These are phyloP conservation scores for Hypoxylon sp. DNA, from an alignment of 2,329 filamentous ascomycete species.

Conservation along the genomic window DNA sequence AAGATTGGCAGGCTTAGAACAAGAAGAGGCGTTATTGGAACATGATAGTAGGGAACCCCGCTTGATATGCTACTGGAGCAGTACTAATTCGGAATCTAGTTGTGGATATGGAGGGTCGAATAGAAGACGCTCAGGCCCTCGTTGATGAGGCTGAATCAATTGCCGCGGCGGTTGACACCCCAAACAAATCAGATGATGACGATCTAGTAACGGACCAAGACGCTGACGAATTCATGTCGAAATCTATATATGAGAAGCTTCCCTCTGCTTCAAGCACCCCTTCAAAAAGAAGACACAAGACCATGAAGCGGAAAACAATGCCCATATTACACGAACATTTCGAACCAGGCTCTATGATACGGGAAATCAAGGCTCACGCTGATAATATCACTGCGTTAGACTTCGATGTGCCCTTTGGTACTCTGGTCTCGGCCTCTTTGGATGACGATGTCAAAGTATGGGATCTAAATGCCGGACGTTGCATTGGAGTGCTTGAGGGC, in stretches of 20 bases:
- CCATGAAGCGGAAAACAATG: constrained; percentile 84
- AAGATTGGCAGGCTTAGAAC: constrained; percentile 85
- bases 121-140: constrained; percentile 73
- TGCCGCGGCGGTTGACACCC: constrained; percentile 64
- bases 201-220: constrained; percentile 67
- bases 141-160: constrained; percentile 72
- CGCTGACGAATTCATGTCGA: constrained; percentile 87
- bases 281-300: constrained; percentile 68
- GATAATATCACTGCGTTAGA: constrained; percentile 92
- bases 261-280: constrained; percentile 69
- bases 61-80: not conserved
- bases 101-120: constrained; percentile 71
- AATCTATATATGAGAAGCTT: constrained; percentile 96
- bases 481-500: constrained; percentile 91
- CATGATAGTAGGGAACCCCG: constrained; percentile 77
- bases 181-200: constrained; percentile 66
- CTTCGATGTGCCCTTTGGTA: constrained; percentile 97
- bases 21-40: constrained; percentile 91
- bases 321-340: constrained; percentile 96
- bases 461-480: constrained; percentile 94
- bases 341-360: constrained; percentile 88
- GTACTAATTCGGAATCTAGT: constrained; percentile 62
- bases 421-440: constrained; percentile 90
- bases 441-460: constrained; percentile 96
- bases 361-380: constrained; percentile 88